Base-by-base conservation (phyloP, 139 green algal genomes). In the Micractinium sp. region DNA sequence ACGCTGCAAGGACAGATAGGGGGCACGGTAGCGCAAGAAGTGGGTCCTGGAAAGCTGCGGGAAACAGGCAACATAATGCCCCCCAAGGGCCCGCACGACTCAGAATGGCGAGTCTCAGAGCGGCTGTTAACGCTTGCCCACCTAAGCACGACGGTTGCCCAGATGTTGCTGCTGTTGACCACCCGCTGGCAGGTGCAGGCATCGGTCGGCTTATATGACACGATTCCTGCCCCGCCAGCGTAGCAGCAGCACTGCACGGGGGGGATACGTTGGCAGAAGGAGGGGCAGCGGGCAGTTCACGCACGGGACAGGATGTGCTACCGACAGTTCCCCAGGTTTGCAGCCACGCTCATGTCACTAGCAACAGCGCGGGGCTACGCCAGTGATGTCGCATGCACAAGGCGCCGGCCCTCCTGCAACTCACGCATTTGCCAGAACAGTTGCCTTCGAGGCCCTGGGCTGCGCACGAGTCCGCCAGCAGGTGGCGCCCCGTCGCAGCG, bases 121-220 rank as follows among this genome's bases (percentile, higher is more conserved):
- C 19, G 0, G 63, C 83, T 60, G 33, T 25, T 38, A 41, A 23
- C 31, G 47, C 47, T 9, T 56, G 35, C 82, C 4, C 67, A 80
- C 83, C 83, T 87, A 9, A 87, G 83, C 83, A 87, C 83, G 0
- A 87, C 83, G 14, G 83, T 87, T 38, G 83, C 67, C 67, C 66
- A 80, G 38, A 87, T 80, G 29, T 81, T 39, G 27, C 22, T 38
- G 12, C 36, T 80, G 20, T 87, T 53, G 27, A 87, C 66, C 66
- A 80, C 67, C 25, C 67, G 63, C 0, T 47, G 33, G 47, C 83
- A 87, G 14, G 66, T 80, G 83, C 83, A 87, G 29, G 83, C 79
- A 66, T 87, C 71, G 27, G 38, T 80, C 1, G 83, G 83, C 3
- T 66, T 7, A 23, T 81, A 87, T 2, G 36, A 79, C 9, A 87